Evolutionary conservation across 257 asterid genomes (phyloP), one percentile per base, ranked within the genome.

Genomic region (Galeopsis tetrahit): DNA sequence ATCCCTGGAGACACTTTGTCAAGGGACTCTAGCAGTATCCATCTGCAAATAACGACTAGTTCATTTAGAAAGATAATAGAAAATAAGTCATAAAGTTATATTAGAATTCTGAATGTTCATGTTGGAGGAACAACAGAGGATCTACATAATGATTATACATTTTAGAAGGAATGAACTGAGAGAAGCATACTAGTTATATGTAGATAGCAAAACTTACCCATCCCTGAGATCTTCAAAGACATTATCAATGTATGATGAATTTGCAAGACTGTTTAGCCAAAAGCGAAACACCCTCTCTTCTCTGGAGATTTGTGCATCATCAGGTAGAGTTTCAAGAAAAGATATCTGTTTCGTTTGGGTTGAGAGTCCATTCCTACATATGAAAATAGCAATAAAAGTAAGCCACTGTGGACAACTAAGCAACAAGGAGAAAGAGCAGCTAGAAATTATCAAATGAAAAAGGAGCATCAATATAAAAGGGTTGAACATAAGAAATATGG

Each of bases 171-270:
- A 21, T 55, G 61, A 17, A 55, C 35, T 6, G 48, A 70, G 63
- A 11, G 53, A 34, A 77, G 73, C 13, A 17, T 17, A 55, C 61
- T 66, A 46, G 48, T 13, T 52, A n/a, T 48, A 48, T 46, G n/a
- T 53, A 11, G 64, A 44, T 52, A 55, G 48, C 56, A 64, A 49
- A 14, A 81, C 89, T 81, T 71, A 91, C 99, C 98, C 99, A 56
- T 91, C 84, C 77, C 97, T 91, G 69, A 94, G 91, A 85, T 94
- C 99, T 87, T 94, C 99, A 81, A 94, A 91, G 55, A 91, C 91
- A 77, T 94, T 94, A 79, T 94, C 97, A 21, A 92, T 91, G 84
- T 85, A 91, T 7, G 90, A 79, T 38, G 96, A 91, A 78, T 90
- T 89, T 70, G 88, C 97, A 73, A 84, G 78, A 81, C 97, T 91